Base-by-base conservation (phyloP, 768 basidiomycete species). In the Boletus rubropictus region DNA sequence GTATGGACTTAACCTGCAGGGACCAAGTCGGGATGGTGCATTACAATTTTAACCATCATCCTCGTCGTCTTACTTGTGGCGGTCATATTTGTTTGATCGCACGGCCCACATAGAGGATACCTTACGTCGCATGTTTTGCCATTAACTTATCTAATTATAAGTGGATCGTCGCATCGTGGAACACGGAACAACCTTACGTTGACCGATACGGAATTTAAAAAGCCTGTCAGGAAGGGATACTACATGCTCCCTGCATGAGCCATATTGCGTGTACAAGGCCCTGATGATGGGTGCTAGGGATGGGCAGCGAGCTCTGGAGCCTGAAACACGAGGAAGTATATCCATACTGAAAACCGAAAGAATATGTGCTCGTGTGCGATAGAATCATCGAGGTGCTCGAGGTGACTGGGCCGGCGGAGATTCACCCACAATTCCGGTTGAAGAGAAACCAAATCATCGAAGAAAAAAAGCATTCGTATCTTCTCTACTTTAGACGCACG, bases 21-120 rank as follows among this genome's bases (percentile, higher is more conserved):
- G 63, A 87, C 83, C 34, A 86, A 86, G 51, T 91, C 89, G 29
- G 87, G 88, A 27, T 96, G 89, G 84, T 92, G 89, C 62, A 86
- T 98, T 44, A 74, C 82, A 27, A 80, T 94, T 45, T 74, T 97
- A 25, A 88, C 90, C 33, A 73, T 92, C 31, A 74, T 97, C 18
- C 74, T 97, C 1, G 70, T 82, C 65, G 72, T 84, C 24, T 72
- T 98, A 18, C 73, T 97, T 10, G 64, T 93, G 27, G 79, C 82
- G 5, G 89, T 92, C 36, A 86, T 97, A 28, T 69, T 96, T 37
- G 63, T 90, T 44, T 92, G 50, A 67, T 31, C 24, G 12, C 35
- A 33, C 41, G 18, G 2, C 31, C 17, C 28, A 20, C 37, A 24
- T n/a, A 41, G 48, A 52, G 44, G 37, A 49, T 52, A 51, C 52